phyloP scores from a whole-genome alignment of 2,329 filamentous ascomycete species.

The Cladosporium austrohemisphaericum region DNA sequence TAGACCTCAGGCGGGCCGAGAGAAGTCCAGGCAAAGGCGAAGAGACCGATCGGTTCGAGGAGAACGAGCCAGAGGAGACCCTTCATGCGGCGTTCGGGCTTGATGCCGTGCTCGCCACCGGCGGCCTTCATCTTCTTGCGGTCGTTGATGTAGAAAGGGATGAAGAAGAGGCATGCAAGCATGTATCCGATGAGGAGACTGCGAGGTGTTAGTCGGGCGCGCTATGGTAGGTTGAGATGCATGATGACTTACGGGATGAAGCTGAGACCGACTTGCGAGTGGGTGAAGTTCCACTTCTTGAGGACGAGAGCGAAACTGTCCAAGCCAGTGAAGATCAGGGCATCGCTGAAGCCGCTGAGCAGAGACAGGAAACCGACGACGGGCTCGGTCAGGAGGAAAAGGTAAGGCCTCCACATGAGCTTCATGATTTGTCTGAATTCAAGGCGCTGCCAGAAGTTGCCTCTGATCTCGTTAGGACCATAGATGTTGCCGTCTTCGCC shows the following conservation, averaged over 20 bases:
- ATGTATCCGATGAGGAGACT: conserved; percentile 63
- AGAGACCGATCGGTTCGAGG: conserved; percentile 61
- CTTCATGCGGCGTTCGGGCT: conserved; percentile 63
- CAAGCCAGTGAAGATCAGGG: conserved; percentile 74
- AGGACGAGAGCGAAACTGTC: conserved; percentile 68
- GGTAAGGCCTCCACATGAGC: conserved; percentile 63
- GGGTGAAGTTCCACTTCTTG: conserved; percentile 56
- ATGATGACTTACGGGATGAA: conserved; percentile 45
- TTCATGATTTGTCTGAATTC: conserved; percentile 40
- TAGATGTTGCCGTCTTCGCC: conserved; percentile 74
- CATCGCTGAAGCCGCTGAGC: conserved; percentile 68
- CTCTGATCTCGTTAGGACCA: conserved; percentile 70
- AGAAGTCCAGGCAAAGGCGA: conserved; percentile 67
- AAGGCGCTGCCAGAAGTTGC: conserved; percentile 44
- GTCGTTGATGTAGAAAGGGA: conserved; percentile 48
- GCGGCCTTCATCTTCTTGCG: conserved; percentile 41
- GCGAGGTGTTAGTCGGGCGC: conserved; percentile 3
- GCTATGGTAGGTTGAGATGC: neutral
- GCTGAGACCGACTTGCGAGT: conserved; percentile 54
- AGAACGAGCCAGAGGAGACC: conserved; percentile 61
- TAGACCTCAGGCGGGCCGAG: conserved; percentile 54
- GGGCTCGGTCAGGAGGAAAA: conserved; percentile 70
- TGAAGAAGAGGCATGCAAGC: conserved; percentile 57
- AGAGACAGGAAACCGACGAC: conserved; percentile 69
- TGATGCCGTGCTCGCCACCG: conserved; percentile 38